Conservation (phyloP, 805 yeast species). For the Vanderwaltozyma verrucispora region DNA sequence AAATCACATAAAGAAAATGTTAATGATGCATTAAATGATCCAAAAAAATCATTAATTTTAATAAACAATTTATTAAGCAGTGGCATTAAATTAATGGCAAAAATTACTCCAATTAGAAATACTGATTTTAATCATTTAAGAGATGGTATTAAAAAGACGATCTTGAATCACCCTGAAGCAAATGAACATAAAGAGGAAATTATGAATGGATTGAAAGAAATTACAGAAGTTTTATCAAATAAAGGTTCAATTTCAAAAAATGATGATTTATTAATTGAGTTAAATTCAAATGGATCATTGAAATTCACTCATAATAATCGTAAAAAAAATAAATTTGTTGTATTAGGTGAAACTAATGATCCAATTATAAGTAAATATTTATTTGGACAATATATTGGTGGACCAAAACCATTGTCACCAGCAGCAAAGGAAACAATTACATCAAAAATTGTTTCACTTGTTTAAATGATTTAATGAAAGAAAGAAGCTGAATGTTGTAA, state of each 20-base stretch:
- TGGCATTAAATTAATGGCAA: constrained; percentile 53
- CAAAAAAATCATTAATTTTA: constrained; percentile 40
- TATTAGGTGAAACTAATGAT: constrained; percentile 50
- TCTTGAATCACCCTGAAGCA: constrained; percentile 55
- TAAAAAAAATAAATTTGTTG: constrained; percentile 26
- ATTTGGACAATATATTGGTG: constrained; percentile 67
- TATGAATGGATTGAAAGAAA: constrained; percentile 56
- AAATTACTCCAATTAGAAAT: constrained; percentile 79
- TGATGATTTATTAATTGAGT: constrained; percentile 52
- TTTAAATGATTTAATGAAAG: background rate
- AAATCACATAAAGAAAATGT: constrained; percentile 34
- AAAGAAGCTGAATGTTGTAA: too few relatives aligned
- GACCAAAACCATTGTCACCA: constrained; percentile 30
- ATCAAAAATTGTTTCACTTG: constrained; percentile 12
- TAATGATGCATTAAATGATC: constrained; percentile 38
- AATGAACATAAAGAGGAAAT: constrained; percentile 38
- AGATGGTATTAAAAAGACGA: constrained; percentile 80
- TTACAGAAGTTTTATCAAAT: constrained; percentile 50
- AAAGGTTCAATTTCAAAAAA: constrained; percentile 70
- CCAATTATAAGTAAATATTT: constrained; percentile 58
- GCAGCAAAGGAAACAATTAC: constrained; percentile 20
- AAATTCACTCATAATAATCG: constrained; percentile 35
- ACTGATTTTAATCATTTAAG: constrained; percentile 85
- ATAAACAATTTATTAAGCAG: constrained; percentile 47
- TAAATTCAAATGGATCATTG: constrained; percentile 38